phyloP scores from a whole-genome alignment of 1,284 basidiomycete genomes.

The Puccinia horiana region DNA sequence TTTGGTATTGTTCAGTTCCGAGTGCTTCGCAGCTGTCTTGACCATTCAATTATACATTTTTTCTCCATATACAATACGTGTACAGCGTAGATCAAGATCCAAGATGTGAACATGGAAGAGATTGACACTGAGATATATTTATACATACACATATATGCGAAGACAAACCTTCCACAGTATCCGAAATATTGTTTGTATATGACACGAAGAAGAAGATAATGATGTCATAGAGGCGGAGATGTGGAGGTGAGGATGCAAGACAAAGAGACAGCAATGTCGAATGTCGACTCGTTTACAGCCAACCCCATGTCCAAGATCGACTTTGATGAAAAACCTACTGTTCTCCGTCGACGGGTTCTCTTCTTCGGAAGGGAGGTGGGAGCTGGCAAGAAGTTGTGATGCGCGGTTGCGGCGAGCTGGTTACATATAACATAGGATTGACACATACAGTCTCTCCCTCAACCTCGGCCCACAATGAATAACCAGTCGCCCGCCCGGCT shows the following conservation, averaged over 20 bases:
- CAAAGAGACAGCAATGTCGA: too few relatives aligned
- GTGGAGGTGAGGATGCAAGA: too few relatives aligned
- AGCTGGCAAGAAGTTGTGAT: too few relatives aligned
- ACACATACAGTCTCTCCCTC: neutral
- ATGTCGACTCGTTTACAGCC: too few relatives aligned
- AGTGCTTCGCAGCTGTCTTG: neutral
- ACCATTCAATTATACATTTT: neutral
- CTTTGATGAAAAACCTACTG: too few relatives aligned
- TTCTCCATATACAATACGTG: neutral
- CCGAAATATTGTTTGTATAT: neutral
- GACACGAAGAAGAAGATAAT: neutral
- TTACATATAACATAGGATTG: neutral
- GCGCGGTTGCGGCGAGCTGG: too few relatives aligned
- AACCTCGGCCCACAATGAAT: too few relatives aligned
- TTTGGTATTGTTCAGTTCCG: neutral
- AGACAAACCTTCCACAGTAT: neutral
- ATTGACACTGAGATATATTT: neutral
- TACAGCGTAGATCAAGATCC: neutral
- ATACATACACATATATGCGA: neutral
- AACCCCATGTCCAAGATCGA: too few relatives aligned
- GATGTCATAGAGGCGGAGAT: neutral
- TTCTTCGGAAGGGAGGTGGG: too few relatives aligned
- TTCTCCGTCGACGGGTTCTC: neutral
- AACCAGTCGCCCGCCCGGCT: too few relatives aligned
- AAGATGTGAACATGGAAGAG: constrained; percentile 10